Percentiles rank a stretch among this genome's conserved stretches.
phyloP scores from a whole-genome alignment of 768 basidiomycete genomes.

The Chiua virens region DNA sequence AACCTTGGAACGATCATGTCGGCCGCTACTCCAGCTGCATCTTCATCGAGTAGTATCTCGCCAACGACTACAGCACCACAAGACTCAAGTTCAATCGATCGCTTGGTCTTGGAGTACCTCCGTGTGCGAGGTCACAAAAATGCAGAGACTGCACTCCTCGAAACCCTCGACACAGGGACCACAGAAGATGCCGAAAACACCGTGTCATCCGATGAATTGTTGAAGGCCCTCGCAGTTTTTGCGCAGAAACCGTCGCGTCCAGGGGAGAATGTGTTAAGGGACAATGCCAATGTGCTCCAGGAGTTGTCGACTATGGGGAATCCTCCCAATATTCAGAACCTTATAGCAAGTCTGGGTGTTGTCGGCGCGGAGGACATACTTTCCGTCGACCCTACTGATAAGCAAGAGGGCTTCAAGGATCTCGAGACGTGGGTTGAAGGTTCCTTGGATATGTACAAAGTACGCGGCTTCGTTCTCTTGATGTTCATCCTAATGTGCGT shows the following conservation, averaged over 20 bases:
- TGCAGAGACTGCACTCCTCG: slow-evolving; percentile 45
- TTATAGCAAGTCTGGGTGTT: slow-evolving; percentile 74
- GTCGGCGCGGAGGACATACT: slow-evolving; percentile 83
- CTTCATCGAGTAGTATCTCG: slow-evolving; percentile 34
- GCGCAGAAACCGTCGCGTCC: slow-evolving; percentile 66
- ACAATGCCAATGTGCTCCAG: slow-evolving; percentile 62
- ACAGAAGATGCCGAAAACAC: slow-evolving; percentile 39
- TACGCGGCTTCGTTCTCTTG: slow-evolving; percentile 35
- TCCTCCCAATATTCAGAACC: slow-evolving; percentile 68
- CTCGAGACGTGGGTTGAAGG: slow-evolving; percentile 89
- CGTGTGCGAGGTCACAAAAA: slow-evolving; percentile 45
- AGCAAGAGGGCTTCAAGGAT: slow-evolving; percentile 82
- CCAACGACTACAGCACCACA: slow-evolving; percentile 30
- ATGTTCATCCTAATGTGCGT: slow-evolving; percentile 14
- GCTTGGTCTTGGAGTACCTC: slow-evolving; percentile 49
- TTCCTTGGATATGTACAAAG: slow-evolving; percentile 88
- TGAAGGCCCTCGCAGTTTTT: slow-evolving; percentile 61
- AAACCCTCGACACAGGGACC: slow-evolving; percentile 34
- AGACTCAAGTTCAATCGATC: slow-evolving; percentile 36
- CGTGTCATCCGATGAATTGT: slow-evolving; percentile 50
- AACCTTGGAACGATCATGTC: slow-evolving; percentile 23
- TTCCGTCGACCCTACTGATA: slow-evolving; percentile 79
- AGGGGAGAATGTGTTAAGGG: slow-evolving; percentile 71
- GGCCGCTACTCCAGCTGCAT: slow-evolving; percentile 32
- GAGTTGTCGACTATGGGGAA: slow-evolving; percentile 70